These are phyloP conservation scores for Sphagnurus paluster DNA, from an alignment of 1,284 basidiomycete genomes.

Conservation along the genomic window DNA sequence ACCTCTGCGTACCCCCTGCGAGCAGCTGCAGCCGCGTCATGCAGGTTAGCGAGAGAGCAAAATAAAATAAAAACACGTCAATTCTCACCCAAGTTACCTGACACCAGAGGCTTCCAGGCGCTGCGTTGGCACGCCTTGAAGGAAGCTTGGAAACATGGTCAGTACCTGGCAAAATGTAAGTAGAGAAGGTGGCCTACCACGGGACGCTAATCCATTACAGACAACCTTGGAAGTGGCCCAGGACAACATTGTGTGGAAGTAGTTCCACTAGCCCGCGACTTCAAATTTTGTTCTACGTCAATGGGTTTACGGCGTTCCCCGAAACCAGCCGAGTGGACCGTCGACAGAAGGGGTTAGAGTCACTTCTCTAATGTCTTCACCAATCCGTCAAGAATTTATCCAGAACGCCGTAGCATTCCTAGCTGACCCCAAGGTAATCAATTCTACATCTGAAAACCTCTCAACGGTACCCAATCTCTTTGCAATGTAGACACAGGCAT, in stretches of 20 bases:
- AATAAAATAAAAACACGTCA: conserved; percentile 18
- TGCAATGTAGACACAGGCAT: conserved; percentile 60
- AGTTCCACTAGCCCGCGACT: too few species aligned
- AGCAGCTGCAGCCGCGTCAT: conserved; percentile 24
- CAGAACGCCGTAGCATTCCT: conserved; percentile 83
- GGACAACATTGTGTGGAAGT: conserved; percentile 54
- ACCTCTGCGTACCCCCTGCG: conserved; percentile 77
- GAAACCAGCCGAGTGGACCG: conserved; percentile 19
- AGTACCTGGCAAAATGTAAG: conserved; percentile 5
- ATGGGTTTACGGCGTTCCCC: conserved; percentile 22
- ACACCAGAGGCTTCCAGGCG: conserved; percentile 26
- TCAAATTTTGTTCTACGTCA: conserved; percentile 21
- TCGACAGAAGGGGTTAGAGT: conserved; percentile 23
- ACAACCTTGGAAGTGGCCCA: conserved; percentile 53
- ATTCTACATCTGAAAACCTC: conserved; percentile 1
- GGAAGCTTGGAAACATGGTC: conserved; percentile 30
- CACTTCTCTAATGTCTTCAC: conserved; percentile 39
- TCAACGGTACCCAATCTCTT: neutral
- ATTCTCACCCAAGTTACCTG: conserved; percentile 26
- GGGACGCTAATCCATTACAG: conserved; percentile 48
- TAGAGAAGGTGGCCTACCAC: conserved; percentile 36
- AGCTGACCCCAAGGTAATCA: conserved; percentile 67
- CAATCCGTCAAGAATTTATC: conserved; percentile 71
- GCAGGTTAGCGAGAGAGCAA: conserved; percentile 9
- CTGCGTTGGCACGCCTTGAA: conserved; percentile 38